Evolutionary conservation across 169 alveolate genomes (phyloP).

Genomic region (Plasmodium falciparum): DNA sequence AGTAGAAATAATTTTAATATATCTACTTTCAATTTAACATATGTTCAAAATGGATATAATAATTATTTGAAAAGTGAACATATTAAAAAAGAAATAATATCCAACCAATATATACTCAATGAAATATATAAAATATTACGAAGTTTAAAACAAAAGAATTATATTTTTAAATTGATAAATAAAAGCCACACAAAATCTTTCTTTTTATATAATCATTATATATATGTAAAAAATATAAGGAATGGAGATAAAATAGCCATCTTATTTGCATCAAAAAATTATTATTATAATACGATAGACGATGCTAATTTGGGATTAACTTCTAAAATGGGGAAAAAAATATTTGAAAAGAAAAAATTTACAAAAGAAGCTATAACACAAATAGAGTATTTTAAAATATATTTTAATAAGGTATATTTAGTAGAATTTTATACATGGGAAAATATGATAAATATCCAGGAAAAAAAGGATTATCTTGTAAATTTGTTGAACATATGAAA

Average conservation of each 20-base stretch:
- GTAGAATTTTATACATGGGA: conserved; percentile 31
- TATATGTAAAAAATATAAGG: conserved; percentile 22
- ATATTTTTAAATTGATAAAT: conserved; percentile 37
- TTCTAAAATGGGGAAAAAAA: background rate
- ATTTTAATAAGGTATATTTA: conserved; percentile 41
- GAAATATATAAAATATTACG: conserved; percentile 43
- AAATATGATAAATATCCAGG: background rate
- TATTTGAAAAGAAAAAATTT: conserved; percentile 8
- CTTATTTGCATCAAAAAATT: conserved; percentile 50
- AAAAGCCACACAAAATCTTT: conserved; percentile 5
- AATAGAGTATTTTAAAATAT: conserved; percentile 46
- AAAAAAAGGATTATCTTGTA: conserved; percentile 32
- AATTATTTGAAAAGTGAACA: conserved; percentile 43
- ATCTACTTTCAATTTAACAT: conserved; percentile 24
- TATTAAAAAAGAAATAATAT: conserved; percentile 21
- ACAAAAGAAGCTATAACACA: conserved; percentile 49
- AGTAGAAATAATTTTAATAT: conserved; percentile 16
- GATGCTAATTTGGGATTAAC: conserved; percentile 21
- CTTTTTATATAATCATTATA: conserved; percentile 51
- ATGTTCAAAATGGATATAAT: conserved; percentile 17
- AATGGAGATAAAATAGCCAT: conserved; percentile 31
- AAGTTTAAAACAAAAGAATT: conserved; percentile 22
- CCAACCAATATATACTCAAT: conserved; percentile 29
- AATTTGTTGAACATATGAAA: conserved; percentile 12
- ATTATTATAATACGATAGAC: conserved; percentile 28